These are phyloP conservation scores for Penicillium cinerascens DNA, from an alignment of 495 filamentous ascomycete species.

Conservation along the genomic window DNA sequence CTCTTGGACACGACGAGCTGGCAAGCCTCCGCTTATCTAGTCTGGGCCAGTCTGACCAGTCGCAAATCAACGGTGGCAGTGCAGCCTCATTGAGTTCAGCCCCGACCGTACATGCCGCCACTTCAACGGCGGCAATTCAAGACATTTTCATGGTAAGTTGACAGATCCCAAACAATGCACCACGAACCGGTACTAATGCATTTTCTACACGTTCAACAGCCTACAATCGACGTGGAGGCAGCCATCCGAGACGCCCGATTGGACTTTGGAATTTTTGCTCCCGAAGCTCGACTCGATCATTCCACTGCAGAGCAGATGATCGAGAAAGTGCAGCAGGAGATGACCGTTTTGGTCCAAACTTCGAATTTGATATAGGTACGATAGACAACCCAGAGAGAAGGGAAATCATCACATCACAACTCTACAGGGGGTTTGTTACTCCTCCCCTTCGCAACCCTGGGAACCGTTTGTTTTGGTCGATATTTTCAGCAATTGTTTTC, in stretches of 20 bases:
- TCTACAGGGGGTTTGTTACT: neutral
- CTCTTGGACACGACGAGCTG: slow-evolving; percentile 12
- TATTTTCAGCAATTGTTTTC: neutral
- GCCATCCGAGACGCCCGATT: slow-evolving; percentile 27
- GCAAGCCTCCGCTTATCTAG: neutral
- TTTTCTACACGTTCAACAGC: slow-evolving; percentile 23
- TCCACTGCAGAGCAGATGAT: slow-evolving; percentile 21
- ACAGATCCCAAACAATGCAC: slow-evolving; percentile 1
- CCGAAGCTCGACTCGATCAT: slow-evolving; percentile 18
- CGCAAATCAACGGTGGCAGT: slow-evolving; percentile 12
- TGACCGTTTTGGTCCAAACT: slow-evolving; percentile 12
- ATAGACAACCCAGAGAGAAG: neutral
- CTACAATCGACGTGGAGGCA: slow-evolving; percentile 36
- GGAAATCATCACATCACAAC: neutral
- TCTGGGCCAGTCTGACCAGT: neutral
- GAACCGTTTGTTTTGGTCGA: slow-evolving; percentile 5
- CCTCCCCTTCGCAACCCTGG: neutral
- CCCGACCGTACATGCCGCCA: slow-evolving; percentile 1
- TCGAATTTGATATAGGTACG: neutral
- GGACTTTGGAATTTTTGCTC: slow-evolving; percentile 35
- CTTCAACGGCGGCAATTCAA: slow-evolving; percentile 12
- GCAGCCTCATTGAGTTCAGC: slow-evolving; percentile 4
- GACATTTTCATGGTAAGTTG: slow-evolving; percentile 21
- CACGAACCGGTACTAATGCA: slow-evolving; percentile 13
- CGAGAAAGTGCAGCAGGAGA: slow-evolving; percentile 18